A percentile compares a stretch with the other conserved stretches of the same genome.
Evolutionary conservation across 768 basidiomycete species (phyloP).

Genomic region (Phlebiopsis flavidoalba): DNA sequence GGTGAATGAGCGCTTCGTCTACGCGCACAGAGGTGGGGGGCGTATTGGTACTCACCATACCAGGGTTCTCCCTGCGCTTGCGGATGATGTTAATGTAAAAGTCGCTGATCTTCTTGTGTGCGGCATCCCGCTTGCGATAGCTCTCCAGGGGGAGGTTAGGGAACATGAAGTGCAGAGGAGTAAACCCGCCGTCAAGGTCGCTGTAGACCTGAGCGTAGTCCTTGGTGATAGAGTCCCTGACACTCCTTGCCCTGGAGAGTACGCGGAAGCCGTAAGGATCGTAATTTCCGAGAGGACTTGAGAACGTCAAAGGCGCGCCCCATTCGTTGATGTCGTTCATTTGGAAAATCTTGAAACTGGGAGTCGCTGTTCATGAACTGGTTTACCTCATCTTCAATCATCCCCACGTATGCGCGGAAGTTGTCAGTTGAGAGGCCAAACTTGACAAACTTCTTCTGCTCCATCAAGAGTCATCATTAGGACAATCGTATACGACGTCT

Average conservation of each 20-base stretch:
- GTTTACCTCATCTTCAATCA: conserved; percentile 42
- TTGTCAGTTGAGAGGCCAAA: conserved; percentile 91
- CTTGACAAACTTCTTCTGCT: conserved; percentile 98
- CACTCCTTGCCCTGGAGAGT: conserved; percentile 93
- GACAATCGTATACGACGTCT: conserved; percentile 95
- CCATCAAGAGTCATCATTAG: conserved; percentile 96
- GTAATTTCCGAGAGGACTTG: conserved; percentile 82
- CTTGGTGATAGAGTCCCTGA: conserved; percentile 74
- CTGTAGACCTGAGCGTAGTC: conserved; percentile 79
- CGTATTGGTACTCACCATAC: conserved; percentile 31
- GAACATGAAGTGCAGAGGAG: conserved; percentile 93
- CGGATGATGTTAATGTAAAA: conserved; percentile 88
- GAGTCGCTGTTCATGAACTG: conserved; percentile 65
- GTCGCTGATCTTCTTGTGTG: conserved; percentile 89
- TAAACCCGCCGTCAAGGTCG: conserved; percentile 94
- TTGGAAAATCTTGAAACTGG: conserved; percentile 57
- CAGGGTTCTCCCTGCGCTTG: conserved; percentile 53
- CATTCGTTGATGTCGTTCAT: conserved; percentile 67
- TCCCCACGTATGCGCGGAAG: conserved; percentile 70
- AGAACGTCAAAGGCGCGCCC: conserved; percentile 70
- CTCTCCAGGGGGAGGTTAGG: conserved; percentile 88
- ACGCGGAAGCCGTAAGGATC: conserved; percentile 88
- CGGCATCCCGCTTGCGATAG: conserved; percentile 83
- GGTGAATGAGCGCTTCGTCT: background rate
- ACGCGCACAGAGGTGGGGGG: background rate